Evolutionary conservation across 208 protist genomes (phyloP), one percentile per base, ranked within the genome.

Genomic region (Phytomonas sp.): DNA sequence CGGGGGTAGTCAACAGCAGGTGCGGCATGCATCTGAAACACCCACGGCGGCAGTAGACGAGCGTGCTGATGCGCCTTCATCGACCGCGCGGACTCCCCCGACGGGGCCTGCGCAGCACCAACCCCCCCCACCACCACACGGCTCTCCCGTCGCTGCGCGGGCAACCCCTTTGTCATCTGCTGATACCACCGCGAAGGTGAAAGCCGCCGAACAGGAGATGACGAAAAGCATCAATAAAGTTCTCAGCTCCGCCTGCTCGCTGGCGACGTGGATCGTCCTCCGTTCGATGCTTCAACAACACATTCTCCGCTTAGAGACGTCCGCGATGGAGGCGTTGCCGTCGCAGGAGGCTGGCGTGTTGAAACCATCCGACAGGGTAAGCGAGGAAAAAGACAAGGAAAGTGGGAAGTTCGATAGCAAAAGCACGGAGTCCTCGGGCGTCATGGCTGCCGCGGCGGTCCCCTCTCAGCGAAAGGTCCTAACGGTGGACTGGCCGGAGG

Each of bases 201-300:
- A 37, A 51, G 20, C 43, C 67, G 62, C 59, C 20, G 67, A 64
- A 20, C 72, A 78, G 63, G 73, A 75, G 26, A 59, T 75, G 33
- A 74, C 75, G 66, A 83, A 83, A 34, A 30, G 72, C 15, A 33
- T 85, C 31, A 84, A 93, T 60, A 83, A 89, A 43, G 33, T 82
- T 46, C 37, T 93, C 60, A 73, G 37, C 60, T 67, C 82, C 2
- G 78, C 81, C 2, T 87, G 81, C 56, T 68, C 80, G 11, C 40
- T 93, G 36, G 86, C 80, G 7, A 91, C 82, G 53, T 93, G 90
- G 86, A 70, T 83, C 28, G 86, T 89, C 65, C 71, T 91, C 30
- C 75, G 82, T 1, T 51, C 74, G 23, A 78, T 96, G 28, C 72
- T 93, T 31, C 78, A 66, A 17, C 75, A 89, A 51, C 84, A 93